Evolutionary conservation across 208 protist genomes (phyloP).

Genomic region (Trichomonas gallinae): DNA sequence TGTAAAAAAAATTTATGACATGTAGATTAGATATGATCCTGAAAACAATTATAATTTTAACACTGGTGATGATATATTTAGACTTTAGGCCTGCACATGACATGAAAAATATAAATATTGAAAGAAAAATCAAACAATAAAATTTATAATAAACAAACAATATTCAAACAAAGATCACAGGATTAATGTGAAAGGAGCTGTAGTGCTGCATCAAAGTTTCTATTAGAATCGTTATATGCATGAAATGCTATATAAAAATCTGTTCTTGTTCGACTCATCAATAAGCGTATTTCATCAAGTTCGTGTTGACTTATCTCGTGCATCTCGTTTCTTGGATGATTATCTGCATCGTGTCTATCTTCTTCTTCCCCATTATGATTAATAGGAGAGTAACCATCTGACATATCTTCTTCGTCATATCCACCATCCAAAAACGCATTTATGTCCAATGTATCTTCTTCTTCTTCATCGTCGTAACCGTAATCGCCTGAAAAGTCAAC

Average conservation of each 20-base stretch:
- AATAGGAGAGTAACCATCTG: background rate
- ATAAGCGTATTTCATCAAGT: background rate
- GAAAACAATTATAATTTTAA: too few species aligned
- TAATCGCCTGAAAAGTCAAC: background rate
- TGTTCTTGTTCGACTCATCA: background rate
- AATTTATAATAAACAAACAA: background rate
- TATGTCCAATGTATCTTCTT: background rate
- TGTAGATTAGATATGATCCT: too few species aligned
- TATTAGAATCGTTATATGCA: background rate
- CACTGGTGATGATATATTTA: too few species aligned
- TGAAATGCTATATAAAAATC: background rate
- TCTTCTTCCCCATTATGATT: background rate
- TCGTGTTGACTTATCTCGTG: background rate
- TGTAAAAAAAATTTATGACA: too few species aligned
- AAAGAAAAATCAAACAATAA: background rate
- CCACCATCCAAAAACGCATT: background rate
- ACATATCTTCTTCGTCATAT: background rate
- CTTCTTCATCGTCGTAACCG: background rate
- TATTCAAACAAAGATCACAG: background rate
- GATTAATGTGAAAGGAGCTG: background rate
- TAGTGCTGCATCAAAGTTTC: background rate
- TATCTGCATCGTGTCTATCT: too few species aligned
- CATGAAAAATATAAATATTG: background rate
- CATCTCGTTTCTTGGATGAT: background rate
- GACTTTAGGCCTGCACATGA: too few species aligned